phyloP scores from a whole-genome alignment of 306 rosid species.

The Vigna angularis region DNA sequence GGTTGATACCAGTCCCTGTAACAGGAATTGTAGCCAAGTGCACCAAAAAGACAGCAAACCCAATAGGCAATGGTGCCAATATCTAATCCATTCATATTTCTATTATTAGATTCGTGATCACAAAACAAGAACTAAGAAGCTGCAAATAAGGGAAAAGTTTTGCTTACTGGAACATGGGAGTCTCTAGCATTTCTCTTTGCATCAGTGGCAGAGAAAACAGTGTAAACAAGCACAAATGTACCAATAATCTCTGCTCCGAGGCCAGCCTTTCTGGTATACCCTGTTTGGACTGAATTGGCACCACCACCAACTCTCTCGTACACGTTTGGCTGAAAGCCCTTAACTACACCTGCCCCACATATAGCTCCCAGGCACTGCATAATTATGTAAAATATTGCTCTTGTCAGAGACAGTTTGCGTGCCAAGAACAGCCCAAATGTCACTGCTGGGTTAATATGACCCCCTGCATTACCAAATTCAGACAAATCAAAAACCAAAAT shows the following conservation, averaged over 20 bases:
- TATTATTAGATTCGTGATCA: neutral
- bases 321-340: slow-evolving; percentile 40
- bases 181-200: slow-evolving; percentile 49
- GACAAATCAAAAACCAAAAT: neutral
- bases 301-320: slow-evolving; percentile 48
- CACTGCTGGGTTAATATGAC: slow-evolving; percentile 47
- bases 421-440: slow-evolving; percentile 47
- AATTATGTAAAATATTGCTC: slow-evolving; percentile 40
- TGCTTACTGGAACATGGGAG: slow-evolving; percentile 48
- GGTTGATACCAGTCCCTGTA: slow-evolving; percentile 47
- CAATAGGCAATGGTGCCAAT: slow-evolving; percentile 49
- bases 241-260: slow-evolving; percentile 51
- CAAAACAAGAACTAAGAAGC: neutral
- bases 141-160: neutral
- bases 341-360: slow-evolving; percentile 42
- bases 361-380: slow-evolving; percentile 49
- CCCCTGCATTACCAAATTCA: slow-evolving; percentile 38
- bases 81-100: slow-evolving; percentile 37
- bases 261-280: slow-evolving; percentile 37
- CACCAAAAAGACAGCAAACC: slow-evolving; percentile 48
- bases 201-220: slow-evolving; percentile 50
- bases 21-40: slow-evolving; percentile 54
- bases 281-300: slow-evolving; percentile 27
- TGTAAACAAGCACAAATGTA: slow-evolving; percentile 48
- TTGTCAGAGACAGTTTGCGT: slow-evolving; percentile 37